These are phyloP conservation scores for Cordyceps sp. DNA, from an alignment of 2,329 filamentous ascomycete species.

Conservation along the genomic window DNA sequence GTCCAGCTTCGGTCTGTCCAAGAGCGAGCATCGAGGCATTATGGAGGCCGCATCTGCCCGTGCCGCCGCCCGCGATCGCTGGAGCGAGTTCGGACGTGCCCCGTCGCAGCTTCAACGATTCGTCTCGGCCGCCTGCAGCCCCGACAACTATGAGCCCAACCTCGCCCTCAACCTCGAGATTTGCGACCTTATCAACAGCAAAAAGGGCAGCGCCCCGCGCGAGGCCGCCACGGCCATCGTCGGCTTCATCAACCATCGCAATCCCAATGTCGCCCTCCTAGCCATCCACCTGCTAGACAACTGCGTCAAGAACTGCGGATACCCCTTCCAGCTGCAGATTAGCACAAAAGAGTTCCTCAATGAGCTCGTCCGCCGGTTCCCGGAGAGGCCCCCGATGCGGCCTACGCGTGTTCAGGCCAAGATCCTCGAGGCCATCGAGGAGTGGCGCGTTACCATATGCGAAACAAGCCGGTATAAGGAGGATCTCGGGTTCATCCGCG, in stretches of 20 bases:
- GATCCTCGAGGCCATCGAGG: constrained; percentile 91
- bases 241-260: constrained; percentile 89
- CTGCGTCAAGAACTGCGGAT: constrained; percentile 98
- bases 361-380: constrained; percentile 89
- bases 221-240: constrained; percentile 91
- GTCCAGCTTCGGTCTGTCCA: not conserved
- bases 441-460: constrained; percentile 97
- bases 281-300: constrained; percentile 90
- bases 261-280: constrained; percentile 83
- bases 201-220: constrained; percentile 88
- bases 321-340: constrained; percentile 96
- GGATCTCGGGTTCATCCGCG: constrained; percentile 85
- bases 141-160: constrained; percentile 96
- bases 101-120: constrained; percentile 85
- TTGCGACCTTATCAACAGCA: constrained; percentile 87
- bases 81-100: constrained; percentile 63
- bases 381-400: constrained; percentile 78
- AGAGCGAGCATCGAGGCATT: not conserved
- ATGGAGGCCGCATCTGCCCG: constrained; percentile 95
- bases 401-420: constrained; percentile 75
- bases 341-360: constrained; percentile 98
- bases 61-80: constrained; percentile 89
- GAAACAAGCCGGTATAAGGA: constrained; percentile 96
- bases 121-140: constrained; percentile 90
- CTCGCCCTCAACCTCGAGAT: constrained; percentile 94